Conservation (phyloP, 108 stramenopile species). For the Cyclotella cryptica region DNA sequence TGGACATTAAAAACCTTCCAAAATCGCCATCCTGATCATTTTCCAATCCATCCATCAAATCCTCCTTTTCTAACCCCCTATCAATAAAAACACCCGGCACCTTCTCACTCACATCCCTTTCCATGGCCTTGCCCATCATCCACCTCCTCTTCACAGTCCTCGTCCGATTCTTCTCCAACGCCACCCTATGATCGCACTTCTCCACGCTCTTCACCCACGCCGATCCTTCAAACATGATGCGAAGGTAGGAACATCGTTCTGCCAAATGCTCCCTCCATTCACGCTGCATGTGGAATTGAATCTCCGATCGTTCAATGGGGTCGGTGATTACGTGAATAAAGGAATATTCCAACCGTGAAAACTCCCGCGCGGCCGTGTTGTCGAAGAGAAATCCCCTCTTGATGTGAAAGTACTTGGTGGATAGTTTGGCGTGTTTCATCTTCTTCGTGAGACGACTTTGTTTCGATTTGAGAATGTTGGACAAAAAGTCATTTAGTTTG, state of each 20-base stretch:
- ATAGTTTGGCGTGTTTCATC: constrained; percentile 91
- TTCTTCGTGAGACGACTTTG: constrained; percentile 92
- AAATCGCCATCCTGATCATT: constrained; percentile 34
- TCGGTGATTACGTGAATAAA: constrained; percentile 71
- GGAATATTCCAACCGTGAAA: constrained; percentile 69
- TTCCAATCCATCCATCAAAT: constrained; percentile 24
- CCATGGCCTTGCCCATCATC: constrained; percentile 87
- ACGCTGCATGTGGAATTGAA: constrained; percentile 86
- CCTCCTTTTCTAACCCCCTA: constrained; percentile 16
- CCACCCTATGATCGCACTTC: constrained; percentile 76
- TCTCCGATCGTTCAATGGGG: constrained; percentile 78
- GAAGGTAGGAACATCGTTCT: constrained; percentile 57
- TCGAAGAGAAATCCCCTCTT: constrained; percentile 55
- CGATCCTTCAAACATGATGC: constrained; percentile 72
- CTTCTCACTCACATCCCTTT: constrained; percentile 60
- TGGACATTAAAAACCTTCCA: constrained; percentile 30
- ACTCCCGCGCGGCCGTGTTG: constrained; percentile 57
- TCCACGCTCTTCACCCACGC: constrained; percentile 81
- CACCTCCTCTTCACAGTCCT: constrained; percentile 71
- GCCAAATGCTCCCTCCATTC: constrained; percentile 91
- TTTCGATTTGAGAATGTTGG: constrained; percentile 86
- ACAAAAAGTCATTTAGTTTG: constrained; percentile 89
- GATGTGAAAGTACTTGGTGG: constrained; percentile 65
- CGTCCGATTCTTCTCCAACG: constrained; percentile 74
- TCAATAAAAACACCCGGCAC: constrained; percentile 85